Percentiles rank a stretch among this genome's conserved stretches.
phyloP scores from a whole-genome alignment of 2,329 filamentous ascomycete species.

The Nemania serpens region DNA sequence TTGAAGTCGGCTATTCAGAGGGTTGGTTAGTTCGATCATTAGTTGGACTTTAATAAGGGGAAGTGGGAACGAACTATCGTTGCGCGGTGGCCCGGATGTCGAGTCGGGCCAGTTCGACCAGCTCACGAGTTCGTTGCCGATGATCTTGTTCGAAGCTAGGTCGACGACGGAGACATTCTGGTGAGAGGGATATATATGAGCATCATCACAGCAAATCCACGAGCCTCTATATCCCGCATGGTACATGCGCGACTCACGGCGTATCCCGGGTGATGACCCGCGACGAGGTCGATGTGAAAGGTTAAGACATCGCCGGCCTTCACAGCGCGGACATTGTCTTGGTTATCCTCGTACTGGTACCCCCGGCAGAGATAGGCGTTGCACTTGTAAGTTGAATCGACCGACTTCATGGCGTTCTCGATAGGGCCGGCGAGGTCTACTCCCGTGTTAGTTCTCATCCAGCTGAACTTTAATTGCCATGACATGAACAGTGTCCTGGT shows the following conservation, averaged over 20 bases:
- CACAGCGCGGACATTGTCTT: conserved; percentile 35
- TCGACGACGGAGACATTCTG: conserved; percentile 57
- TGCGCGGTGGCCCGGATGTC: conserved; percentile 30
- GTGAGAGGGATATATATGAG: conserved; percentile 16
- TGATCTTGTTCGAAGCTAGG: conserved; percentile 50
- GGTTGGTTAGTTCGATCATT: background rate
- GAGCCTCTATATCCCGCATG: background rate
- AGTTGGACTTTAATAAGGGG: background rate
- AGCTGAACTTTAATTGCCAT: background rate
- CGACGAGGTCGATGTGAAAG: conserved; percentile 46
- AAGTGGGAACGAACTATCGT: conserved; percentile 37
- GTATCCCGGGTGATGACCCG: conserved; percentile 44
- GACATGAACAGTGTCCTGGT: too few relatives aligned
- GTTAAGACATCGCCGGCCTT: conserved; percentile 43
- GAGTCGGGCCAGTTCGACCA: conserved; percentile 44
- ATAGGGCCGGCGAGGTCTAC: conserved; percentile 37
- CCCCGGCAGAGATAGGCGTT: conserved; percentile 40
- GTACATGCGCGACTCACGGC: conserved; percentile 28
- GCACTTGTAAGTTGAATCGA: conserved; percentile 35
- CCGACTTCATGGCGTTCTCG: conserved; percentile 35
- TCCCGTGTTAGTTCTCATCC: background rate
- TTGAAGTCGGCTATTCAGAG: conserved; percentile 46
- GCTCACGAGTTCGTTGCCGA: conserved; percentile 53
- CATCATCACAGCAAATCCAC: background rate
- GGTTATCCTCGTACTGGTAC: conserved; percentile 42